A percentile compares a stretch with the other conserved stretches of the same genome.
phyloP scores from a whole-genome alignment of 2,329 filamentous ascomycete species.

The Dothistroma septosporum region DNA sequence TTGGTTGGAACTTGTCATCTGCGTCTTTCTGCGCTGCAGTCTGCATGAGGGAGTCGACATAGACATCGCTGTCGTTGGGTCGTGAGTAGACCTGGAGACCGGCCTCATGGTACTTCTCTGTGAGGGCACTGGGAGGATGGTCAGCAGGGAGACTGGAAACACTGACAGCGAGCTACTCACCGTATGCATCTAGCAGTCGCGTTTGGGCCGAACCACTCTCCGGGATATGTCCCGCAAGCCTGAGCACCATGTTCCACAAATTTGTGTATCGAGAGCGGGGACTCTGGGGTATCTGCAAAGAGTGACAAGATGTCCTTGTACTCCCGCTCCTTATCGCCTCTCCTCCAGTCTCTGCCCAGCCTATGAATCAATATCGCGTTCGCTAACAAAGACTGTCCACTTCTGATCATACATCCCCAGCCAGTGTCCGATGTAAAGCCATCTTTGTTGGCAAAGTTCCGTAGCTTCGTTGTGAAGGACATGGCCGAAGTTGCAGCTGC shows the following conservation, averaged over 20 bases:
- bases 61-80: conserved; percentile 85
- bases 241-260: conserved; percentile 85
- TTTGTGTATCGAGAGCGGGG: conserved; percentile 90
- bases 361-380: conserved; percentile 72
- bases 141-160: conserved; percentile 21
- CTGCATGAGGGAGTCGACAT: conserved; percentile 80
- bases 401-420: conserved; percentile 98
- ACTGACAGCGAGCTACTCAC: conserved; percentile 49
- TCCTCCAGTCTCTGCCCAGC: conserved; percentile 82
- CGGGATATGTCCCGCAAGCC: conserved; percentile 88
- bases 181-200: conserved; percentile 92
- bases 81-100: conserved; percentile 80
- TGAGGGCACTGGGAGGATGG: conserved; percentile 61
- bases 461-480: conserved; percentile 79
- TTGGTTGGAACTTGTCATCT: conserved; percentile 68
- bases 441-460: conserved; percentile 70
- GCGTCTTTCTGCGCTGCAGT: conserved; percentile 61
- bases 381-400: conserved; percentile 86
- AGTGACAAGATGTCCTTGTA: conserved; percentile 70
- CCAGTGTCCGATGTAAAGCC: conserved; percentile 92
- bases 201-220: conserved; percentile 98
- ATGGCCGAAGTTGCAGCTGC: conserved; percentile 66
- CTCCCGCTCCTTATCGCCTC: conserved; percentile 51
- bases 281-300: conserved; percentile 81
- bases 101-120: conserved; percentile 58